A percentile compares a stretch with the other conserved stretches of the same genome.
These are phyloP conservation scores for Sporopachydermia cereana DNA, from an alignment of 1,139 yeast genomes.

Conservation along the genomic window DNA sequence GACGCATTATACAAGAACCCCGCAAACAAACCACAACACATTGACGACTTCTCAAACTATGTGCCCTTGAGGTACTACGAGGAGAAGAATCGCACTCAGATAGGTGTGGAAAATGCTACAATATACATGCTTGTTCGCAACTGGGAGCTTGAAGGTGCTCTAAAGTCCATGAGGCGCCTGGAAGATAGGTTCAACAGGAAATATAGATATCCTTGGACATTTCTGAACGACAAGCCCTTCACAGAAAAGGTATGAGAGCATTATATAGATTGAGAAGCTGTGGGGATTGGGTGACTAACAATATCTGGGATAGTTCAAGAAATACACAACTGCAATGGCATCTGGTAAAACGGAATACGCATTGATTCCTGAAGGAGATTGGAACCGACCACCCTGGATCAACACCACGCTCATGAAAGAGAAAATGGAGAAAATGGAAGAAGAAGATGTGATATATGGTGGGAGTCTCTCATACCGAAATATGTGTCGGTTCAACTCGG, in stretches of 20 bases:
- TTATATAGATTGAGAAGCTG: conserved; percentile 12
- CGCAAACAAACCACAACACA: not conserved
- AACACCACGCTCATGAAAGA: conserved; percentile 32
- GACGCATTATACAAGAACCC: not conserved
- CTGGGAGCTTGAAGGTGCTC: conserved; percentile 49
- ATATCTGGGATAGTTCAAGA: conserved; percentile 13
- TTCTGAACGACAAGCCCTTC: conserved; percentile 74
- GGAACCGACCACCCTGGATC: conserved; percentile 54
- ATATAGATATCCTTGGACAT: conserved; percentile 70
- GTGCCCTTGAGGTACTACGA: not conserved
- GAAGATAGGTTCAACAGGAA: conserved; percentile 46
- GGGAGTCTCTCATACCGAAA: conserved; percentile 66
- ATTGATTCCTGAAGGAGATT: conserved; percentile 45
- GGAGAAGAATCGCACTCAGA: conserved; percentile 24
- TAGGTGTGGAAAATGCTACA: conserved; percentile 46
- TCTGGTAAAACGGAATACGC: conserved; percentile 75
- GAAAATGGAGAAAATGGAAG: conserved; percentile 42
- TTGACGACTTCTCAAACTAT: not conserved
- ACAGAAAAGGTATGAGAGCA: conserved; percentile 49
- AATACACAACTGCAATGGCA: conserved; percentile 66
- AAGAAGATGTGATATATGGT: conserved; percentile 62
- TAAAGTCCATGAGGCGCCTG: conserved; percentile 52
- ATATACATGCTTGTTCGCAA: conserved; percentile 66
- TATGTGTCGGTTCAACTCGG: conserved; percentile 78
- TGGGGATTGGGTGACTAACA: conserved; percentile 9